Evolutionary conservation across 345 rosid species (phyloP), one percentile per base, ranked within the genome.

Genomic region (Eucalyptus sp.): DNA sequence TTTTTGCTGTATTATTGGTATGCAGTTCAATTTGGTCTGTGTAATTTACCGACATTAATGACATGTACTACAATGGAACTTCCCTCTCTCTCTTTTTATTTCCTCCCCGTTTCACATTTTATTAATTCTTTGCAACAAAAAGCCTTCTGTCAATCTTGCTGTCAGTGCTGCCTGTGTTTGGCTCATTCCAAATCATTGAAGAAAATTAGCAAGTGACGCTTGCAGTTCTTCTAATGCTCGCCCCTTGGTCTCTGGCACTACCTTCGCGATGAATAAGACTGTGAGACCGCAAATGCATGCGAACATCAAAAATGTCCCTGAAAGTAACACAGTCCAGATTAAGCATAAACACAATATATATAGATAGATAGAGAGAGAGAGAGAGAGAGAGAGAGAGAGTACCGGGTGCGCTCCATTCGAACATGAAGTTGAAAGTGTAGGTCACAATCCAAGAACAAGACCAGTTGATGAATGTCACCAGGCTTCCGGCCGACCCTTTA

Each of bases 201-300:
- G 89, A 87, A 37, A 71, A 71, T 10, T 43, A 22, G 81, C 27
- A 71, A 71, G 81, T 5, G 81, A 71, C 62, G 93, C 91, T 89
- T 94, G 95, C 87, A 95, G 88, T 80, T 96, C 96, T 89, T 96
- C 96, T 2, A 94, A 88, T 13, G 98, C 91, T 90, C 92, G 84
- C 52, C 96, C 98, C 90, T 94, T 95, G 7, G 96, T 95, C 89
- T 95, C 97, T 3, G 96, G 96, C 49, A 95, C 95, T 50, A 95
- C 64, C 81, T 91, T 93, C 18, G 91, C 95, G 43, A 93, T 79
- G 88, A 95, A 95, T 48, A 90, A 81, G 49, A 92, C 60, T 8
- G 89, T 91, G 15, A 71, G 88, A 7, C 62, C 91, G 5, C 92
- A 87, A 13, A 93, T 41, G 49, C 87, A 76, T 25, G 92, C 88